phyloP scores from a whole-genome alignment of 352 stramenopile species.

The Blastocystis sp. region DNA sequence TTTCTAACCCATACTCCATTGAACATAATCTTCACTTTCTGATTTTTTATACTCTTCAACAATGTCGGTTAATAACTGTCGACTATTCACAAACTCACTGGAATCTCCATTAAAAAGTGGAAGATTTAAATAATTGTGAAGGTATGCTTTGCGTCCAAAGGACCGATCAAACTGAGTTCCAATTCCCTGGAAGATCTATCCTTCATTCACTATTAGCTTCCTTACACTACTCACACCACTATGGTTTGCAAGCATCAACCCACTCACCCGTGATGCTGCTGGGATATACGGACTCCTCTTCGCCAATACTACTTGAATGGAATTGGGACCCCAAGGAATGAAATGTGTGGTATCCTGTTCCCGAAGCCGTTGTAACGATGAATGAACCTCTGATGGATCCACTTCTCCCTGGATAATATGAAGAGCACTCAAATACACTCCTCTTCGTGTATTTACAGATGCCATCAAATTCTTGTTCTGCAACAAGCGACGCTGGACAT shows the following conservation, averaged over 20 bases:
- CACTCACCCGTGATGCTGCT: conserved; percentile 71
- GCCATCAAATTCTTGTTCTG: conserved; percentile 99
- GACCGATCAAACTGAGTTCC: conserved; percentile 92
- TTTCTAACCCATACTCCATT: conserved; percentile 6
- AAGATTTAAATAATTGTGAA: conserved; percentile 95
- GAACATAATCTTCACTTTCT: conserved; percentile 35
- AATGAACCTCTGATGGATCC: conserved; percentile 94
- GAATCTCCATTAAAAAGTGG: conserved; percentile 80
- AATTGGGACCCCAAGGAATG: conserved; percentile 95
- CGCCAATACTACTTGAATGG: conserved; percentile 82
- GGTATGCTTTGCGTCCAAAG: conserved; percentile 91
- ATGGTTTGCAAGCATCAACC: conserved; percentile 97
- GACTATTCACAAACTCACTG: conserved; percentile 55
- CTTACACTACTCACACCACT: conserved; percentile 86
- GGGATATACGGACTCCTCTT: conserved; percentile 19
- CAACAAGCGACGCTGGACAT: conserved; percentile 91
- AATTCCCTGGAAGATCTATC: conserved; percentile 75
- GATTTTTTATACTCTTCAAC: conserved; percentile 33
- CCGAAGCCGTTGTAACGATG: conserved; percentile 91
- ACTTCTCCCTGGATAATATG: conserved; percentile 99
- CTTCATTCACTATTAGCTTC: conserved; percentile 63
- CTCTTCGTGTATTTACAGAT: conserved; percentile 84
- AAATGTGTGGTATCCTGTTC: conserved; percentile 90
- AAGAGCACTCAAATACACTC: conserved; percentile 97
- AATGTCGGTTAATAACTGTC: conserved; percentile 11